Conservation (phyloP, 306 rosid species). For the Hippophae tibetana region DNA sequence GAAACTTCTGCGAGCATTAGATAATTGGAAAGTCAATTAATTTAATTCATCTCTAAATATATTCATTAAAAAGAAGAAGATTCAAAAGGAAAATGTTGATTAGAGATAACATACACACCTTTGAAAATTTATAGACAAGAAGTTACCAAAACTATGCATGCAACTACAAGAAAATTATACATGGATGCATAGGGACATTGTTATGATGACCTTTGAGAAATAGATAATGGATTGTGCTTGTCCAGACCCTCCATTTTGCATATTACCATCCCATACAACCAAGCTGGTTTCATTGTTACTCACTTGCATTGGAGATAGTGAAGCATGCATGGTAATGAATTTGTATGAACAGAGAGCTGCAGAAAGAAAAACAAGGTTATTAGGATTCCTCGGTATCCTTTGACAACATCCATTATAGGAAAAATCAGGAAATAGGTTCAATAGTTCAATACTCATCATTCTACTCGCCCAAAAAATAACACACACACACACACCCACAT, state of each 20-base stretch:
- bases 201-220: conserved; percentile 41
- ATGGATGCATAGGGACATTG: neutral
- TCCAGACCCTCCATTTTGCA: conserved; percentile 35
- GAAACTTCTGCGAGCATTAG: conserved; percentile 54
- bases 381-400: neutral
- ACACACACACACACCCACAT: too few relatives aligned
- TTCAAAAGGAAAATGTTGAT: neutral
- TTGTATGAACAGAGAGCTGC: conserved; percentile 33
- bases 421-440: neutral
- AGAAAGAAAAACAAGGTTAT: neutral
- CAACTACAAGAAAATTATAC: neutral
- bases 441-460: too few relatives aligned
- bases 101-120: neutral
- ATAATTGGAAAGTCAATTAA: conserved; percentile 10
- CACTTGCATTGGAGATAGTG: conserved; percentile 39
- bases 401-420: conserved; percentile 8
- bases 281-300: conserved; percentile 32
- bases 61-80: neutral
- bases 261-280: conserved; percentile 22
- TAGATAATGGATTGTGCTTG: conserved; percentile 50
- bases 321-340: conserved; percentile 31
- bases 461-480: neutral
- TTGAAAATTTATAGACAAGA: neutral
- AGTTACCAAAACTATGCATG: neutral
- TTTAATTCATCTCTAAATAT: neutral